Percentiles rank a stretch among this genome's conserved stretches.
Evolutionary conservation across 441 rosid genomes (phyloP).

Genomic region (Pelargonium australe): DNA sequence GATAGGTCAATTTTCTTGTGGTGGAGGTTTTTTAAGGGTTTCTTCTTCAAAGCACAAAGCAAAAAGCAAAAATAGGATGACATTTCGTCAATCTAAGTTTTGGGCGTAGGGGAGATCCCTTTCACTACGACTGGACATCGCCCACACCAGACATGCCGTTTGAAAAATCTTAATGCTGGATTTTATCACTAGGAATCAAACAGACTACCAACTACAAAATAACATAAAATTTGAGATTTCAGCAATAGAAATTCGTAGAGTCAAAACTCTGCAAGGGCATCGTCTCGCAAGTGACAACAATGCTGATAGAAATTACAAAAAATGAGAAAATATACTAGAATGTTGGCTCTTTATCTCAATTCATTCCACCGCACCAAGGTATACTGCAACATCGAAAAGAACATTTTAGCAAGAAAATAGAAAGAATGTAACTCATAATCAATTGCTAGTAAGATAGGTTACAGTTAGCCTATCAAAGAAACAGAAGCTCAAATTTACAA

Average conservation of each 20-base stretch:
- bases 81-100: no score
- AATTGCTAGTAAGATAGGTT: background rate
- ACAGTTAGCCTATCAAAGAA: background rate
- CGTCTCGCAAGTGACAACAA: background rate
- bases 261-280: background rate
- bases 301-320: constrained; percentile 1
- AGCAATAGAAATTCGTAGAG: background rate
- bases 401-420: background rate
- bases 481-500: background rate
- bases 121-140: no score
- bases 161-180: background rate
- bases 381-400: background rate
- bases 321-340: background rate
- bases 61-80: no score
- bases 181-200: background rate
- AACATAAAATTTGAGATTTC: background rate
- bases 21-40: no score
- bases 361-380: background rate
- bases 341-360: background rate
- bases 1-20: no score
- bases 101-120: no score
- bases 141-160: background rate
- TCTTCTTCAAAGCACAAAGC: no score
- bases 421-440: background rate
- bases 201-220: background rate